Evolutionary conservation across 768 basidiomycete species (phyloP).

Genomic region (Amanita brunnescens): DNA sequence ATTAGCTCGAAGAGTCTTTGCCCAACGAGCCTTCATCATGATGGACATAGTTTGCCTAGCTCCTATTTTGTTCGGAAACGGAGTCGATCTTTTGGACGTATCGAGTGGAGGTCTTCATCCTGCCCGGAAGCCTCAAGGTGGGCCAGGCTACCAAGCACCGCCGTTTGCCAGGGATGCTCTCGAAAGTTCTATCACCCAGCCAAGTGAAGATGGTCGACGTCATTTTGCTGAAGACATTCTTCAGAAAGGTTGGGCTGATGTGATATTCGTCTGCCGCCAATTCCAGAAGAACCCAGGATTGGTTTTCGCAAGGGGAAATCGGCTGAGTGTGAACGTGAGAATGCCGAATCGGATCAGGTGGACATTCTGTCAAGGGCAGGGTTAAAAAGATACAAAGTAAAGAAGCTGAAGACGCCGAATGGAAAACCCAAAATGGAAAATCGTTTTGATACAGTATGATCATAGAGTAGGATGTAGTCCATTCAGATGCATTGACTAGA

Average conservation of each 20-base stretch:
- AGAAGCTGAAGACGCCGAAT: neutral
- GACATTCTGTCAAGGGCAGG: conserved; percentile 38
- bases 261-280: conserved; percentile 41
- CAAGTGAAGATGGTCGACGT: conserved; percentile 16
- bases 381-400: neutral
- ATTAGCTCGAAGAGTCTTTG: conserved; percentile 56
- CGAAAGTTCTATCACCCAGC: conserved; percentile 26
- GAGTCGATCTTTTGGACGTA: conserved; percentile 71
- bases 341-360: conserved; percentile 48
- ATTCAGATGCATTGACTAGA: too few relatives aligned
- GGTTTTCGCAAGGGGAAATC: conserved; percentile 46
- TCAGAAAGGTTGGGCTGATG: conserved; percentile 51
- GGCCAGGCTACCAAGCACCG: conserved; percentile 46
- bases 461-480: too few relatives aligned
- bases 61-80: conserved; percentile 47
- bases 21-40: conserved; percentile 51
- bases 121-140: conserved; percentile 27
- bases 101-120: conserved; percentile 54
- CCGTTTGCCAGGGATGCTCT: conserved; percentile 48
- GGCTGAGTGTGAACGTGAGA: conserved; percentile 39
- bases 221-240: conserved; percentile 51
- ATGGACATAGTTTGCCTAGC: conserved; percentile 60
- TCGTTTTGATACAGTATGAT: too few relatives aligned
- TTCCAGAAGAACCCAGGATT: conserved; percentile 55
- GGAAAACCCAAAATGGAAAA: neutral